Evolutionary conservation across 1,139 yeast species (phyloP).

Genomic region (Debaryomyces subglobosus): DNA sequence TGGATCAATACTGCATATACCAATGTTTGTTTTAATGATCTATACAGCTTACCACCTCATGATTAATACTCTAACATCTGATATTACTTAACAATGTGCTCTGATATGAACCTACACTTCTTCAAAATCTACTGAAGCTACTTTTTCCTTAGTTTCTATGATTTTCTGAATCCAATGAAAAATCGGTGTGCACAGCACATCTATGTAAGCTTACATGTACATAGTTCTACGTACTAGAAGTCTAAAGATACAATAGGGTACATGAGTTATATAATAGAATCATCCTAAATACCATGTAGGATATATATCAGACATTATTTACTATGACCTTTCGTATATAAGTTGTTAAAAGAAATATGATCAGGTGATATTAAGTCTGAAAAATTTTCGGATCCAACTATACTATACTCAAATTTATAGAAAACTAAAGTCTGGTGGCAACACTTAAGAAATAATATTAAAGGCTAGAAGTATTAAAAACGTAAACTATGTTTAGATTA

Average conservation of each 20-base stretch:
- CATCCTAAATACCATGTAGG: background rate
- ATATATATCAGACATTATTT: background rate
- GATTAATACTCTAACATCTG: background rate
- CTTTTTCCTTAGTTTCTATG: background rate
- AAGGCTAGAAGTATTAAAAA: background rate
- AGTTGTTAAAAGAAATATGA: slow-evolving; percentile 2
- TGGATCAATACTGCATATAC: slow-evolving; percentile 5
- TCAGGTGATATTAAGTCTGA: slow-evolving; percentile 8
- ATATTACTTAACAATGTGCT: background rate
- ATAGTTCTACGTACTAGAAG: background rate
- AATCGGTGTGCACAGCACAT: background rate
- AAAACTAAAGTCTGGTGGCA: slow-evolving; percentile 6
- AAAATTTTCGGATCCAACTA: slow-evolving; percentile 7
- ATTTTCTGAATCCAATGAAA: background rate
- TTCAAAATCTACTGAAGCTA: background rate
- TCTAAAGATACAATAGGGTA: background rate
- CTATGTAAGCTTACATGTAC: background rate
- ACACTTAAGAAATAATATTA: background rate
- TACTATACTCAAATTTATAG: background rate
- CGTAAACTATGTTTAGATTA: slow-evolving; percentile 40
- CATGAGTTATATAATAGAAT: background rate
- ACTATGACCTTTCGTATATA: background rate
- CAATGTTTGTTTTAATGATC: background rate
- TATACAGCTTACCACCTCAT: background rate
- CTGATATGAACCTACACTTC: background rate